These are phyloP conservation scores for Aspergillus eucalypticola DNA, from an alignment of 2,329 filamentous ascomycete species.

Conservation along the genomic window DNA sequence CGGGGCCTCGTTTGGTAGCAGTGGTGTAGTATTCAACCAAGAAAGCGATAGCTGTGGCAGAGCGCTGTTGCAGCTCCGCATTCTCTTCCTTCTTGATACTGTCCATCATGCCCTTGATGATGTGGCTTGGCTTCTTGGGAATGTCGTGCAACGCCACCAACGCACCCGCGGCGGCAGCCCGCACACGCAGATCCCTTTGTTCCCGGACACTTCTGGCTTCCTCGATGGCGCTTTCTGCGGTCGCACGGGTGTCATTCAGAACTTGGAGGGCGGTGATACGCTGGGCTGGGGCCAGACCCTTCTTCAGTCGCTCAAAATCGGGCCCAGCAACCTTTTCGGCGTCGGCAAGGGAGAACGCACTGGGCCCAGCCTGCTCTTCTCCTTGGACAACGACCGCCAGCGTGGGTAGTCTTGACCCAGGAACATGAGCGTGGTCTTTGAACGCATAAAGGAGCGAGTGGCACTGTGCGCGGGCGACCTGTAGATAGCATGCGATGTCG, in stretches of 20 bases:
- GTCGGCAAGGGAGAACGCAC: conserved; percentile 82
- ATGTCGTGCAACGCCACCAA: conserved; percentile 83
- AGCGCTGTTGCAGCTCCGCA: conserved; percentile 79
- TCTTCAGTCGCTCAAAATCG: conserved; percentile 87
- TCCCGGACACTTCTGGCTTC: conserved; percentile 79
- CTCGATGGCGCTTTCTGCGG: conserved; percentile 70
- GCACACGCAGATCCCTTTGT: conserved; percentile 79
- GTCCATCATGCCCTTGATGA: conserved; percentile 98
- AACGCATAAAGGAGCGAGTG: conserved; percentile 88
- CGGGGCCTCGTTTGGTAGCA: conserved; percentile 76
- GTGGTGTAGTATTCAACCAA: conserved; percentile 85
- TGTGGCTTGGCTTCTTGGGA: conserved; percentile 87
- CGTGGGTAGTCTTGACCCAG: conserved; percentile 70
- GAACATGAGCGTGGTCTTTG: conserved; percentile 83
- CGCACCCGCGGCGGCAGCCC: conserved; percentile 81
- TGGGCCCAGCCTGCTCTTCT: conserved; percentile 85
- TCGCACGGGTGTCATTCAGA: conserved; percentile 72
- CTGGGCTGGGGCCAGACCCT: conserved; percentile 82
- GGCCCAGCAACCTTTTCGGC: conserved; percentile 83
- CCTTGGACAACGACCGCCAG: conserved; percentile 93
- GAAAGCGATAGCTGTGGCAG: conserved; percentile 77
- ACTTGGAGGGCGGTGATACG: conserved; percentile 79
- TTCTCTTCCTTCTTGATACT: conserved; percentile 96
- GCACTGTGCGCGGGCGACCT: conserved; percentile 87
- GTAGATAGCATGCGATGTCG: conserved; percentile 85